phyloP scores from a whole-genome alignment of 495 filamentous ascomycete genomes.

The Hapsidospora chrysogenum region DNA sequence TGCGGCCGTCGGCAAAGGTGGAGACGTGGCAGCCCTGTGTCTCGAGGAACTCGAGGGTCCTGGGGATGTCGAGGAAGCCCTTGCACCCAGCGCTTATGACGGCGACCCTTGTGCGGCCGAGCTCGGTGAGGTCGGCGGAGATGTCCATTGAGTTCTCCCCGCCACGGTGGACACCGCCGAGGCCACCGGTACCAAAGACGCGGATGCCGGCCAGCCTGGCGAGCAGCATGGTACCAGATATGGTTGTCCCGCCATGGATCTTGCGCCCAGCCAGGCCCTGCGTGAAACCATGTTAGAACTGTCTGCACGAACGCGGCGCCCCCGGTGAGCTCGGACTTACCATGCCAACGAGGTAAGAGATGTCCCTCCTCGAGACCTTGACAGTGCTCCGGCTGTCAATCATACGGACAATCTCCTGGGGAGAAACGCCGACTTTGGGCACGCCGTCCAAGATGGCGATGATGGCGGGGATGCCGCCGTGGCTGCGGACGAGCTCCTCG shows the following conservation, averaged over 20 bases:
- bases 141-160: slow-evolving; percentile 79
- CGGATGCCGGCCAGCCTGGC: slow-evolving; percentile 77
- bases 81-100: slow-evolving; percentile 87
- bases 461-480: slow-evolving; percentile 85
- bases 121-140: slow-evolving; percentile 86
- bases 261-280: slow-evolving; percentile 46
- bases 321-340: too few species aligned
- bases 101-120: slow-evolving; percentile 79
- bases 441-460: slow-evolving; percentile 72
- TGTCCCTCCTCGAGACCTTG: slow-evolving; percentile 76
- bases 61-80: slow-evolving; percentile 82
- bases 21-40: slow-evolving; percentile 78
- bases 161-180: slow-evolving; percentile 86
- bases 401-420: slow-evolving; percentile 54
- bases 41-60: slow-evolving; percentile 86
- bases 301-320: background rate
- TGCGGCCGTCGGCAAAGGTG: slow-evolving; percentile 71
- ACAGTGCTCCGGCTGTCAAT: slow-evolving; percentile 45
- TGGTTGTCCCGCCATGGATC: slow-evolving; percentile 79
- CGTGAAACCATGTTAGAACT: slow-evolving; percentile 1
- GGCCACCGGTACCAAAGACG: slow-evolving; percentile 75
- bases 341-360: slow-evolving; percentile 65
- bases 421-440: slow-evolving; percentile 58
- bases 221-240: slow-evolving; percentile 83
- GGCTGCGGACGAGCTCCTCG: slow-evolving; percentile 57